phyloP scores from a whole-genome alignment of 208 protist species.

The Trypanosoma melophagium region DNA sequence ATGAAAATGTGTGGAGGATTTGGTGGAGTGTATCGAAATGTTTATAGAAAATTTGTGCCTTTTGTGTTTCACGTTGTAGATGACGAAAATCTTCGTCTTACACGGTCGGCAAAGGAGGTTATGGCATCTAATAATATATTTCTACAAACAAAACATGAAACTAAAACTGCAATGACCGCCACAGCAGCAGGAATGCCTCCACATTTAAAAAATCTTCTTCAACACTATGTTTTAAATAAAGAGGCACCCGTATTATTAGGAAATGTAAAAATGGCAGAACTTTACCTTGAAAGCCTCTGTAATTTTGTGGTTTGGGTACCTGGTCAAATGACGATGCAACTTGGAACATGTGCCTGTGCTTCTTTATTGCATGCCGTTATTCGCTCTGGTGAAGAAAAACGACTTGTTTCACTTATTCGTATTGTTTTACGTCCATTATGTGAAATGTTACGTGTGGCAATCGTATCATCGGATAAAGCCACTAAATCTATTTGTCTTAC shows the following conservation, averaged over 20 bases:
- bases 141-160: slow-evolving; percentile 11
- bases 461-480: slow-evolving; percentile 69
- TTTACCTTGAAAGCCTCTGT: slow-evolving; percentile 74
- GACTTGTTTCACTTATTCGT: slow-evolving; percentile 33
- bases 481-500: slow-evolving; percentile 80
- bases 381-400: slow-evolving; percentile 30
- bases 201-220: background rate
- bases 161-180: slow-evolving; percentile 19
- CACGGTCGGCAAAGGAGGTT: slow-evolving; percentile 55
- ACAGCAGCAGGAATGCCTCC: background rate
- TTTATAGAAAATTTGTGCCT: slow-evolving; percentile 67
- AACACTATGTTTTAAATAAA: slow-evolving; percentile 40
- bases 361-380: slow-evolving; percentile 70
- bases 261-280: slow-evolving; percentile 61
- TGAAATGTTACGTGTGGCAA: slow-evolving; percentile 73
- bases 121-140: slow-evolving; percentile 35
- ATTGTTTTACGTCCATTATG: slow-evolving; percentile 70
- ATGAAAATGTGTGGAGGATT: slow-evolving; percentile 69
- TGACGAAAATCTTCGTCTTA: slow-evolving; percentile 48
- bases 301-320: slow-evolving; percentile 53
- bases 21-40: slow-evolving; percentile 47
- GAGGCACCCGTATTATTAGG: slow-evolving; percentile 34
- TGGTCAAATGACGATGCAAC: slow-evolving; percentile 77
- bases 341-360: slow-evolving; percentile 77
- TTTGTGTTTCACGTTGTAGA: slow-evolving; percentile 86